Base-by-base conservation (phyloP, 352 stramenopile species). In the Albugo candida region DNA sequence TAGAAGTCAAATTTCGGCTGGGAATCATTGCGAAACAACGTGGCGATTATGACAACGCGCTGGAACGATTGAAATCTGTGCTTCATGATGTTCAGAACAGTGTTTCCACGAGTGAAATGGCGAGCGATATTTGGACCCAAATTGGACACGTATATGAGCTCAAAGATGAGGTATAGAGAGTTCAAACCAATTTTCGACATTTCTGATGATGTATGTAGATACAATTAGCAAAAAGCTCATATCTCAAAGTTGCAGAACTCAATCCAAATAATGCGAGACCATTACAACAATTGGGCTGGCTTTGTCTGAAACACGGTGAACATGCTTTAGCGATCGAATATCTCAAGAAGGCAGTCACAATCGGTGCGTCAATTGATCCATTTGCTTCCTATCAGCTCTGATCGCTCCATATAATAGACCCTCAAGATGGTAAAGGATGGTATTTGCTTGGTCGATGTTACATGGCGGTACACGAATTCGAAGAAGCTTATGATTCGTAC, bases 401-500 rank as follows among this genome's bases (percentile, higher is more conserved):
- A 53, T 41, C n/a, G 2, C 11, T 20, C 53, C 5, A 51, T 27
- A 5, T 11, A 19, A 11, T 53, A 63, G 75, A 88, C 49, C 71
- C 73, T 14, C 72, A 88, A 48, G 75, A 88, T 39, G 75, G 75
- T 45, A 88, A 88, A 52, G 81, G 79, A 21, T 94, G 81, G 81
- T 94, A 94, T 60, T 55, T 94, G 5, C 54, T 94, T 11, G 81
- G 81, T 16, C 67, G 81, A 17, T 94, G 81, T 60, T 94, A 94
- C 61, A 94, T 94, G 81, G 81, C 81, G 6, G 79, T 87, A 1
- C 75, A 89, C 46, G 78, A 92, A 59, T 91, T 92, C 54, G 78
- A 92, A 55, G 73, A 91, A 52, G 81, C 81, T 2, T 94, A 92
- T 48, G 72, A 88, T 53, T 83, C 81, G 17, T 94, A 94, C 61